Evolutionary conservation across 2,329 filamentous ascomycete genomes (phyloP), one percentile per base, ranked within the genome.

Genomic region (Colletotrichum falcatum): DNA sequence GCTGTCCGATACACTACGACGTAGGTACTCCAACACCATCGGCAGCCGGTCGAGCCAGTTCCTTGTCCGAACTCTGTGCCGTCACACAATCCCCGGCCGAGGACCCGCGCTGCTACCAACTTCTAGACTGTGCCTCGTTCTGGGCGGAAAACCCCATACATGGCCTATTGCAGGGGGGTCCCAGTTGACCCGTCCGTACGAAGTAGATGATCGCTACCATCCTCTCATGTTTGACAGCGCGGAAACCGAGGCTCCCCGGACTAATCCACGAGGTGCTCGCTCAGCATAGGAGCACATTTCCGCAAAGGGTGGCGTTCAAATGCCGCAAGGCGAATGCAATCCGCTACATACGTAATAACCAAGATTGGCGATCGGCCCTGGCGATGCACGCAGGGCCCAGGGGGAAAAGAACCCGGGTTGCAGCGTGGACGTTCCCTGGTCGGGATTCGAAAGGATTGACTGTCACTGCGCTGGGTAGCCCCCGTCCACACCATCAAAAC

Each of bases 171-270:
- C 44, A 66, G 28, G 58, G 63, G n/a, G 16, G n/a, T 7, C 35
- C 58, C 26, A 35, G 56, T 33, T 20, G 18, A 44, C 48, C 12
- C 11, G 18, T 12, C 39, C 67, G 58, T 63, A n/a, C n/a, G n/a
- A n/a, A n/a, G n/a, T n/a, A 70, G 51, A 70, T 70, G 56, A 70
- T 70, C 66, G 66, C 33, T 39, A 64, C 49, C 65, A 53, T 58
- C 67, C 64, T 62, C 58, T 42, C 28, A 39, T 42, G 33, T 61
- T 63, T 55, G 59, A 66, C 51, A 26, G 39, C 7, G 67, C 61
- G 63, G 67, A 56, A 33, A 62, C 7, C 20, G 3, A 11, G 9
- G 39, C 18, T 44, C 7, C 42, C 20, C 37, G 7, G 37, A 39
- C 37, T 39, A 20, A 7, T n/a, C n/a, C n/a, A n/a, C n/a, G n/a